Percentiles rank a stretch among this genome's conserved stretches.
phyloP scores from a whole-genome alignment of 257 asterid genomes.

The Striga asiatica region DNA sequence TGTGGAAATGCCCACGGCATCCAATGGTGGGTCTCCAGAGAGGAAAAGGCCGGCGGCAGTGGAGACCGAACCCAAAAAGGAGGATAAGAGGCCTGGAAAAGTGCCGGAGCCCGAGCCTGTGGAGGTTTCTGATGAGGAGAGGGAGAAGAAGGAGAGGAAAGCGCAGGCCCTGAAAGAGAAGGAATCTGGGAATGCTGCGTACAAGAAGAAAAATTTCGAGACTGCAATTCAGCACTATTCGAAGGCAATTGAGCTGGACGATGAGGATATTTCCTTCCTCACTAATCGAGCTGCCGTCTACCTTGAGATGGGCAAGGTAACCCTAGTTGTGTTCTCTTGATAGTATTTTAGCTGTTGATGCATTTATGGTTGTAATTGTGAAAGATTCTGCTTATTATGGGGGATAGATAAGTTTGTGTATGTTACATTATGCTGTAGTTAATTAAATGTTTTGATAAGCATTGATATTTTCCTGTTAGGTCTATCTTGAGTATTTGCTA shows the following conservation, averaged over 20 bases:
- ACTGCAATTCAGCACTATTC: constrained; percentile 67
- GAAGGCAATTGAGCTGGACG: constrained; percentile 64
- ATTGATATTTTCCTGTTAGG: too few relatives aligned
- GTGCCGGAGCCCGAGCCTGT: constrained; percentile 37
- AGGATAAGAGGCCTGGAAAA: constrained; percentile 38
- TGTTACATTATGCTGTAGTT: too few relatives aligned
- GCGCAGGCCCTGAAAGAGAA: constrained; percentile 62
- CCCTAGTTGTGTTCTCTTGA: background rate
- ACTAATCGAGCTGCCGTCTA: constrained; percentile 95
- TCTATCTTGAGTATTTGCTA: too few relatives aligned
- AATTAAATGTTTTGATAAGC: too few relatives aligned
- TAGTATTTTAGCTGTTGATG: background rate
- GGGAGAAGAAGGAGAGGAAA: constrained; percentile 44
- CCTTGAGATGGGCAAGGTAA: constrained; percentile 92
- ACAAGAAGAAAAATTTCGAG: constrained; percentile 87
- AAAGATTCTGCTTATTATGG: too few relatives aligned
- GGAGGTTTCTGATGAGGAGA: constrained; percentile 45
- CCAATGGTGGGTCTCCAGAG: constrained; percentile 27
- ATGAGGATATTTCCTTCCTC: constrained; percentile 71
- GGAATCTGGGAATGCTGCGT: constrained; percentile 80
- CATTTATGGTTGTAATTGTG: too few relatives aligned
- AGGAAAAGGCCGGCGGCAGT: constrained; percentile 42
- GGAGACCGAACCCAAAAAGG: constrained; percentile 38
- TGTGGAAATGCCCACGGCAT: constrained; percentile 26
- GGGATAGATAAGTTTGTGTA: too few relatives aligned